A percentile compares a stretch with the other conserved stretches of the same genome.
Conservation (phyloP, 129 eudicot species). For the Artemisia tridentata region DNA sequence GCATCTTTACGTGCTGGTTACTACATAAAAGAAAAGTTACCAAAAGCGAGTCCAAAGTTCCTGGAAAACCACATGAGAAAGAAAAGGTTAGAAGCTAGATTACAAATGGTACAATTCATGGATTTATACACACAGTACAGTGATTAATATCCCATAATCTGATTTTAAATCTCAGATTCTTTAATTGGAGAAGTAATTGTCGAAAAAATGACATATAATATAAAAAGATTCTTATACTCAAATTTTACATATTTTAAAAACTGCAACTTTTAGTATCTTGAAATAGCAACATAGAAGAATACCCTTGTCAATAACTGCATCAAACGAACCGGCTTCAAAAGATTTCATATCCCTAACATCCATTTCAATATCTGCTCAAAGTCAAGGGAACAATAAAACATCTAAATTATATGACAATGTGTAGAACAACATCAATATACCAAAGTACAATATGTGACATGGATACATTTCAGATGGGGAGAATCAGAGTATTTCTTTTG, state of each 20-base stretch:
- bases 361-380: conserved; percentile 63
- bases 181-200: background rate
- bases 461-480: conserved; percentile 69
- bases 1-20: background rate
- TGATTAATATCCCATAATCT: background rate
- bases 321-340: conserved; percentile 63
- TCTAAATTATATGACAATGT: background rate
- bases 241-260: too few species aligned
- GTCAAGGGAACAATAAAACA: conserved; percentile 22
- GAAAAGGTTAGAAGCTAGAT: conserved; percentile 32
- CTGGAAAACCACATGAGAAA: conserved; percentile 39
- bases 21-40: conserved; percentile 47
- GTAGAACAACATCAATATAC: background rate
- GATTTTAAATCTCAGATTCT: background rate
- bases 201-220: background rate
- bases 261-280: background rate
- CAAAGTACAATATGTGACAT: conserved; percentile 11
- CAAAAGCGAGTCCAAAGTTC: conserved; percentile 91
- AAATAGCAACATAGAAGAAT: conserved; percentile 11
- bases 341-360: conserved; percentile 91
- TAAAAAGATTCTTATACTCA: background rate
- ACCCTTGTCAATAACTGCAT: conserved; percentile 90
- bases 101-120: background rate
- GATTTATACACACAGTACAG: background rate
- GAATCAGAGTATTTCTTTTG: conserved; percentile 51